A percentile compares a stretch with the other conserved stretches of the same genome.
Conservation (phyloP, 345 rosid genomes). For the Eucalyptus marginata region DNA sequence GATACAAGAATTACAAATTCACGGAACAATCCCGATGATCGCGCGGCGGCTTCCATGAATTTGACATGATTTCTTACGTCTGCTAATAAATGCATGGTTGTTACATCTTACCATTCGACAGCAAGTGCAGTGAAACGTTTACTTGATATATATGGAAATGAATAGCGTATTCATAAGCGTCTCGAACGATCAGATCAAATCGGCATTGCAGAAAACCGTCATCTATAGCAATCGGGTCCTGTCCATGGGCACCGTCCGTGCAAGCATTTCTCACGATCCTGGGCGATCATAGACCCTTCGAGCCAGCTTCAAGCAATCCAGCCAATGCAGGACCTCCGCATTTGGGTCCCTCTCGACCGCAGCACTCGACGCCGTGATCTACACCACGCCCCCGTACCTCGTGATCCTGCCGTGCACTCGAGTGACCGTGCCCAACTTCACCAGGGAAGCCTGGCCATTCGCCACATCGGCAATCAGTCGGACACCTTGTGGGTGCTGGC, state of each 20-base stretch:
- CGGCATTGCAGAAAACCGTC: too few species aligned
- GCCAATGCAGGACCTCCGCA: slow-evolving; percentile 63
- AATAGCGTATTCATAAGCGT: too few species aligned
- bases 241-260: too few species aligned
- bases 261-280: background rate
- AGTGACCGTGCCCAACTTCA: slow-evolving; percentile 39
- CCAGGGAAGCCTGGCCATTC: slow-evolving; percentile 14
- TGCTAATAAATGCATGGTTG: too few species aligned
- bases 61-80: background rate
- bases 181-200: too few species aligned
- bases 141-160: too few species aligned
- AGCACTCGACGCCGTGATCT: slow-evolving; percentile 50
- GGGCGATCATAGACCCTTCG: slow-evolving; percentile 12
- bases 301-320: slow-evolving; percentile 49
- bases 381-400: slow-evolving; percentile 38
- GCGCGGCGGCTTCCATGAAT: fast-evolving
- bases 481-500: slow-evolving; percentile 24
- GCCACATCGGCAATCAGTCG: slow-evolving; percentile 38
- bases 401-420: slow-evolving; percentile 65
- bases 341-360: slow-evolving; percentile 73
- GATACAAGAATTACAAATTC: background rate
- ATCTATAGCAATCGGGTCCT: too few species aligned
- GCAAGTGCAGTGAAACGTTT: too few species aligned
- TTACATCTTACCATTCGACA: too few species aligned
- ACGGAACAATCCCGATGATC: background rate